phyloP scores from a whole-genome alignment of 1,284 basidiomycete species.

The Phylloporus gajari region DNA sequence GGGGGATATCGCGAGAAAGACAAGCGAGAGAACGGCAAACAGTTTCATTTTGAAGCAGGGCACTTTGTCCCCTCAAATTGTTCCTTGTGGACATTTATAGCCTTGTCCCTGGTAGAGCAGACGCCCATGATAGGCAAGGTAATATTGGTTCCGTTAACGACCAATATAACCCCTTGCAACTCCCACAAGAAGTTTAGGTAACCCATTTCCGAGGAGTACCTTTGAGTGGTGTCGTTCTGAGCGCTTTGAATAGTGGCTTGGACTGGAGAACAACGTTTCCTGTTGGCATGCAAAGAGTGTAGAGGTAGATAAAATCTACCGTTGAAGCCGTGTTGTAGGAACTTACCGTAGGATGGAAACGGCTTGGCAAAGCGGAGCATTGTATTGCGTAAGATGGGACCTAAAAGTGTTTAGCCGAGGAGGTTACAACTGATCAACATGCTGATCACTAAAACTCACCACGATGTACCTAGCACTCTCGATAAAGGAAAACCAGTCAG shows the following conservation, averaged over 20 bases:
- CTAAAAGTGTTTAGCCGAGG: too few species aligned
- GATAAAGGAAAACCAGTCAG: conserved; percentile 76
- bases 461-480: conserved; percentile 79
- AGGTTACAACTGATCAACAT: conserved; percentile 51
- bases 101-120: not conserved
- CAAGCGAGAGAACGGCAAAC: conserved; percentile 16
- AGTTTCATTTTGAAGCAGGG: conserved; percentile 23
- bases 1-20: conserved; percentile 25
- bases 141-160: too few species aligned
- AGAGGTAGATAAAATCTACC: too few species aligned
- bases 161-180: not conserved
- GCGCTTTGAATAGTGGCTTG: too few species aligned
- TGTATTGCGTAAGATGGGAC: not conserved
- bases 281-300: too few species aligned
- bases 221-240: too few species aligned
- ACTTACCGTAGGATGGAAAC: not conserved
- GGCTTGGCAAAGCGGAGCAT: not conserved
- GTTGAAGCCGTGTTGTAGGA: too few species aligned
- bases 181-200: not conserved
- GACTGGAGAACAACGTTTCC: too few species aligned
- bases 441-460: conserved; percentile 83
- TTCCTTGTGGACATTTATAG: not conserved
- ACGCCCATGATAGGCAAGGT: too few species aligned
- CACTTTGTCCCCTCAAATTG: not conserved
- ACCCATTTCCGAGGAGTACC: not conserved